Conservation (phyloP, 768 basidiomycete genomes). For the Boletus fagicola region DNA sequence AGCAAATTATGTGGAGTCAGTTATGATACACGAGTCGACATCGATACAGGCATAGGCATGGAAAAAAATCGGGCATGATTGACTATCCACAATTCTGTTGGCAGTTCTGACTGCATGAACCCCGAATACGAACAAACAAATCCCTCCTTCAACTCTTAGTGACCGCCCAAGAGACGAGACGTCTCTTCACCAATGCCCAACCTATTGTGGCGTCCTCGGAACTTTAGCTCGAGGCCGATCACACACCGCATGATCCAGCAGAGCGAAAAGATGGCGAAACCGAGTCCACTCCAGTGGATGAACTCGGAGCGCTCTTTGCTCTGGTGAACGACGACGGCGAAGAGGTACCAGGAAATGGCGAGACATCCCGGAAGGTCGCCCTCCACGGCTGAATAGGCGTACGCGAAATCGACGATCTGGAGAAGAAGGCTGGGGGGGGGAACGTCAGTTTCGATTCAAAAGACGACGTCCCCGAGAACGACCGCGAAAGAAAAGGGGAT, state of each 20-base stretch:
- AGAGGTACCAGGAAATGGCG: conserved; percentile 64
- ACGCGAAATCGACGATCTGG: conserved; percentile 56
- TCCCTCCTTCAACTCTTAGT: neutral
- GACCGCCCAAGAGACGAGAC: conserved; percentile 33
- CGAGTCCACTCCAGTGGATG: conserved; percentile 67
- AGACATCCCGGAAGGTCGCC: conserved; percentile 70
- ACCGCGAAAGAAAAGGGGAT: neutral
- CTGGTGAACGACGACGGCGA: conserved; percentile 61
- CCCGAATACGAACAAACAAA: neutral
- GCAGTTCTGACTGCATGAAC: neutral
- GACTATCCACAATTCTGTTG: conserved; percentile 1
- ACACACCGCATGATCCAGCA: conserved; percentile 61
- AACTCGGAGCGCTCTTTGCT: conserved; percentile 43
- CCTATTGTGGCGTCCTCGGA: conserved; percentile 33
- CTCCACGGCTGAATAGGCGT: conserved; percentile 61
- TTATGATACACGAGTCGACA: conserved; percentile 9
- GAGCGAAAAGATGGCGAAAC: conserved; percentile 59
- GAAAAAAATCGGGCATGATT: conserved; percentile 6
- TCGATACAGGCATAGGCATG: conserved; percentile 6
- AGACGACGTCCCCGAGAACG: neutral
- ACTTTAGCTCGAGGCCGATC: conserved; percentile 38
- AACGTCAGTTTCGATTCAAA: neutral
- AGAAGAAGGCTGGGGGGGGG: conserved; percentile 45
- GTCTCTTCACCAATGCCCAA: conserved; percentile 34
- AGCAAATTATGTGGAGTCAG: conserved; percentile 19